Percentiles rank a stretch among this genome's conserved stretches.
Conservation (phyloP, 495 filamentous ascomycete genomes). For the Daldinia grandis region DNA sequence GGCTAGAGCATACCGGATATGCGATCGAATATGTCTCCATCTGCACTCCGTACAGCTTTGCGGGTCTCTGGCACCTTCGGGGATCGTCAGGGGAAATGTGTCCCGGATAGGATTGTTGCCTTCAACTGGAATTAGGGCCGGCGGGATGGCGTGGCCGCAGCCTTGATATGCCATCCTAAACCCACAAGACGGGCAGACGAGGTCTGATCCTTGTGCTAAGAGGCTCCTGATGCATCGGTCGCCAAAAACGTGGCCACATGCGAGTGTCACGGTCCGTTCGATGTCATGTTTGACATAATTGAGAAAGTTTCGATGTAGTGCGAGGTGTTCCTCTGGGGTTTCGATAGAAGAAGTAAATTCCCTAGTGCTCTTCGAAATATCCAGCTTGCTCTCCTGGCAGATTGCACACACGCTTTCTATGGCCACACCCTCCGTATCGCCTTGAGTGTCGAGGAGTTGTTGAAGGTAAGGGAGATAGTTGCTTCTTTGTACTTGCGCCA, state of each 20-base stretch:
- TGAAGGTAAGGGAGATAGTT: conserved; percentile 43
- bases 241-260: conserved; percentile 44
- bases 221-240: conserved; percentile 38
- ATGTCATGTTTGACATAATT: conserved; percentile 29
- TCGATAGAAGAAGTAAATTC: conserved; percentile 7
- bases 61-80: conserved; percentile 34
- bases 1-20: conserved; percentile 31
- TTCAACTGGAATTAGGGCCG: conserved; percentile 29
- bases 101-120: conserved; percentile 32
- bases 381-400: conserved; percentile 32
- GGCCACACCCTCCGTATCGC: conserved; percentile 14
- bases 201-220: not conserved
- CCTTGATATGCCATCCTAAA: conserved; percentile 35
- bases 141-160: conserved; percentile 37
- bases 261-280: conserved; percentile 36
- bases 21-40: conserved; percentile 32
- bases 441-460: conserved; percentile 33
- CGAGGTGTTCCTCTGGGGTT: not conserved
- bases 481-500: conserved; percentile 29
- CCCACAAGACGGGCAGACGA: conserved; percentile 40
- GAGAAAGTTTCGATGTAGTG: conserved; percentile 10
- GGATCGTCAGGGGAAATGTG: conserved; percentile 40
- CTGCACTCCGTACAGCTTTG: conserved; percentile 39
- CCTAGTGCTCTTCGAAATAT: conserved; percentile 32
- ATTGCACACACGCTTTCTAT: conserved; percentile 33